A percentile compares a stretch with the other conserved stretches of the same genome.
Conservation (phyloP, 805 yeast species). For the Naumovozyma dairenensis region DNA sequence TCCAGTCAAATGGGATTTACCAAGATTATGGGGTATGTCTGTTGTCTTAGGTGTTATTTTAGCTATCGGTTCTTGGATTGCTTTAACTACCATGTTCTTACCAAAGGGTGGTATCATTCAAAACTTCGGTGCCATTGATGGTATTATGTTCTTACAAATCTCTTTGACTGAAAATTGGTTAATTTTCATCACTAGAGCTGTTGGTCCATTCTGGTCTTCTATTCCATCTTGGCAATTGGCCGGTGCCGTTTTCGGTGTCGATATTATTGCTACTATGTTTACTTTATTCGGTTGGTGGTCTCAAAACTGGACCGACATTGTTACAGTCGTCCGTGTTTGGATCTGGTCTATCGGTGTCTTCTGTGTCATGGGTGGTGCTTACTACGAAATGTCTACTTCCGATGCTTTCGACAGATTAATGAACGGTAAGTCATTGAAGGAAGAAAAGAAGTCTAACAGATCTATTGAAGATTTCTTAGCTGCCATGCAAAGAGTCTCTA, state of each 20-base stretch:
- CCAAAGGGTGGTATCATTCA: constrained; percentile 89
- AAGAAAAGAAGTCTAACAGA: constrained; percentile 48
- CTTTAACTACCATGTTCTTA: constrained; percentile 87
- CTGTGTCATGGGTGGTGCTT: constrained; percentile 94
- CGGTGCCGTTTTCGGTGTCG: constrained; percentile 88
- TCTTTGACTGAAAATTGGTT: constrained; percentile 96
- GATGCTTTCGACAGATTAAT: constrained; percentile 72
- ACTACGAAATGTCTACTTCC: constrained; percentile 83
- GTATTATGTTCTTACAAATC: constrained; percentile 88
- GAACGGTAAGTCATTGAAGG: constrained; percentile 67
- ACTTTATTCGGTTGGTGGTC: constrained; percentile 96
- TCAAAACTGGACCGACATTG: constrained; percentile 94
- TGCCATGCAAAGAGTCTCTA: constrained; percentile 82
- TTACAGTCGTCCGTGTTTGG: constrained; percentile 90
- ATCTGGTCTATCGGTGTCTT: constrained; percentile 93
- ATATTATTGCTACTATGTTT: constrained; percentile 86
- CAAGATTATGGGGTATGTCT: constrained; percentile 96
- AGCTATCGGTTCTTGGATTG: constrained; percentile 91
- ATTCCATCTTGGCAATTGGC: constrained; percentile 92
- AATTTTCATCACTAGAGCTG: constrained; percentile 92
- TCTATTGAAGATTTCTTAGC: constrained; percentile 75
- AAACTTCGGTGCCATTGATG: constrained; percentile 90
- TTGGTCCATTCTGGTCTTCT: constrained; percentile 98
- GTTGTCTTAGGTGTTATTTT: constrained; percentile 73
- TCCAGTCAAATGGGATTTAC: constrained; percentile 95